These are phyloP conservation scores for Salix arbutifolia DNA, from an alignment of 345 rosid genomes.

Conservation along the genomic window DNA sequence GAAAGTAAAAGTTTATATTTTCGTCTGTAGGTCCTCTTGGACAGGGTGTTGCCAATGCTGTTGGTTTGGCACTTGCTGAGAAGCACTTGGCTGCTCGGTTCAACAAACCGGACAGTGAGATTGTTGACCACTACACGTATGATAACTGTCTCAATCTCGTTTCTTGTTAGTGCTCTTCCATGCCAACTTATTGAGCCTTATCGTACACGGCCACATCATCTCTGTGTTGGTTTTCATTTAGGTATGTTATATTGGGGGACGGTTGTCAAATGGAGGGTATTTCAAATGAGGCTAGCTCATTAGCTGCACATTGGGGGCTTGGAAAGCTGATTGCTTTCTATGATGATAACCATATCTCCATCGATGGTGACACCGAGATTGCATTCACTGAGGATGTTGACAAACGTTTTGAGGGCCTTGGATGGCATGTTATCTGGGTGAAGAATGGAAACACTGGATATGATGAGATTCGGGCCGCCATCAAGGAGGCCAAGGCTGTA, in stretches of 20 bases:
- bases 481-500: constrained; percentile 95
- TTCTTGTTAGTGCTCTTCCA: background rate
- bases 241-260: constrained; percentile 82
- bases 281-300: constrained; percentile 84
- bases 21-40: constrained; percentile 79
- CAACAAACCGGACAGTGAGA: constrained; percentile 77
- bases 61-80: constrained; percentile 93
- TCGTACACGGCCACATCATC: background rate
- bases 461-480: constrained; percentile 98
- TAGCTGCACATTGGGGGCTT: constrained; percentile 98
- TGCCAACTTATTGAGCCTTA: background rate
- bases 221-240: constrained; percentile 19
- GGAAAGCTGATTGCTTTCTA: constrained; percentile 97
- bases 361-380: constrained; percentile 95
- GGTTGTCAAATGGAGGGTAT: constrained; percentile 99
- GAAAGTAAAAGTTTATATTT: background rate
- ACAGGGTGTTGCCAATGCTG: constrained; percentile 88
- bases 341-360: constrained; percentile 98
- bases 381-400: constrained; percentile 93
- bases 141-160: background rate
- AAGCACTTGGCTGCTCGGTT: constrained; percentile 86
- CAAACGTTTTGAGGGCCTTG: constrained; percentile 87
- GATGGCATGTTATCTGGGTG: constrained; percentile 99
- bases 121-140: constrained; percentile 91
- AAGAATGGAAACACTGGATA: constrained; percentile 98